These are phyloP conservation scores for Quercus phellos DNA, from an alignment of 331 rosid genomes.

Conservation along the genomic window DNA sequence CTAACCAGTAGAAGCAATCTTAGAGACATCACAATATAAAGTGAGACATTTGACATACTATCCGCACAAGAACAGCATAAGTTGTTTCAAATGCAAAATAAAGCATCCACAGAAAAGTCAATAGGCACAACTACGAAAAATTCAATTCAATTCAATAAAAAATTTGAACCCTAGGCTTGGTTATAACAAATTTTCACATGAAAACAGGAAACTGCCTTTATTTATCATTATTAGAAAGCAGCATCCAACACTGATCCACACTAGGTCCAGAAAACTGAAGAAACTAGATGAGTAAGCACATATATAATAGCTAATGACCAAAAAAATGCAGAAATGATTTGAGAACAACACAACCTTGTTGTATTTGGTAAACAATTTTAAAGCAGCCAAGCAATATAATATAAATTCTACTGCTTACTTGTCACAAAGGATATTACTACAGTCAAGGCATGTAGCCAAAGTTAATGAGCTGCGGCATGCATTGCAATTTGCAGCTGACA, in stretches of 20 bases:
- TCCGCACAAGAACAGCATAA: not conserved
- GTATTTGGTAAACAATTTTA: not conserved
- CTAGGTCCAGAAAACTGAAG: not conserved
- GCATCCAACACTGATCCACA: not conserved
- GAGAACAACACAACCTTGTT: not conserved
- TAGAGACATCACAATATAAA: not conserved
- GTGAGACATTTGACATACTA: not conserved
- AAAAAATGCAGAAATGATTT: slow-evolving; percentile 9
- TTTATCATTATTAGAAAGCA: not conserved
- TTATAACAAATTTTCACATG: not conserved
- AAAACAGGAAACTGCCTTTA: not conserved
- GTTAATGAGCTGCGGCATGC: slow-evolving; percentile 49
- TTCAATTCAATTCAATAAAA: not conserved
- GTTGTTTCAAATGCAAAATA: not conserved
- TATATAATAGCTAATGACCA: not conserved
- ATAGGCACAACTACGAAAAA: not conserved
- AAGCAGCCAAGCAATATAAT: slow-evolving; percentile 1
- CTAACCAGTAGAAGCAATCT: not conserved
- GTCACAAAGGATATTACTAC: slow-evolving; percentile 65
- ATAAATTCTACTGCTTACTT: slow-evolving; percentile 44
- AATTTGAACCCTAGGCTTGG: not conserved
- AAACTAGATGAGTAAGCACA: not conserved
- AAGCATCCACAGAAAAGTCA: not conserved
- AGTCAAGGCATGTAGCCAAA: slow-evolving; percentile 86
- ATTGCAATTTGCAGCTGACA: slow-evolving; percentile 50